These are phyloP conservation scores for Haplosporangium sp. DNA, from an alignment of 371 early-diverging fungal genomes.

Conservation along the genomic window DNA sequence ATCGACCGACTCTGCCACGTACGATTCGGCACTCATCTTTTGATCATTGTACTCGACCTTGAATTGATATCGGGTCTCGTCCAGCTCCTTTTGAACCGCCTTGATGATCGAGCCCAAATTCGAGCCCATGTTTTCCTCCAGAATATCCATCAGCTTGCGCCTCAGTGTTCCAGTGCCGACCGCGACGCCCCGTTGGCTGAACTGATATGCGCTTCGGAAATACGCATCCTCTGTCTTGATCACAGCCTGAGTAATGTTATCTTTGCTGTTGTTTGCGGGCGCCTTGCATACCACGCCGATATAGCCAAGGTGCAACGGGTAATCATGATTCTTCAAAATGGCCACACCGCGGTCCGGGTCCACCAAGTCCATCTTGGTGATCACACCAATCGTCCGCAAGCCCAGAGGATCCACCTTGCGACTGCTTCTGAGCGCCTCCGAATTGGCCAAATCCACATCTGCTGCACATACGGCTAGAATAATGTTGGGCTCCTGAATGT, in stretches of 20 bases:
- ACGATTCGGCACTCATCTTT: conserved; percentile 92
- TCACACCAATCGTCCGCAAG: conserved; percentile 96
- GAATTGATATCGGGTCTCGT: conserved; percentile 95
- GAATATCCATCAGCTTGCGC: conserved; percentile 83
- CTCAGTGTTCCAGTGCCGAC: conserved; percentile 90
- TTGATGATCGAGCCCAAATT: conserved; percentile 85
- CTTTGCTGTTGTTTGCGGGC: conserved; percentile 57
- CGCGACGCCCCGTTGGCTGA: conserved; percentile 73
- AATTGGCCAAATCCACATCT: conserved; percentile 98
- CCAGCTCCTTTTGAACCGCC: conserved; percentile 91
- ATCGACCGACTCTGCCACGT: conserved; percentile 95
- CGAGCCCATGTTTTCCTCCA: conserved; percentile 93
- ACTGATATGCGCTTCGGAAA: conserved; percentile 71
- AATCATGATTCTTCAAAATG: conserved; percentile 90
- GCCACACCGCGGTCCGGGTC: conserved; percentile 86
- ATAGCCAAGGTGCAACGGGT: conserved; percentile 96
- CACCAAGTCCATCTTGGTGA: conserved; percentile 99
- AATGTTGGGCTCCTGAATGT: conserved; percentile 94
- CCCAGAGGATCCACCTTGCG: conserved; percentile 96
- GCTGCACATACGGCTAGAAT: conserved; percentile 98
- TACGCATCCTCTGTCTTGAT: conserved; percentile 78
- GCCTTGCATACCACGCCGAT: conserved; percentile 96
- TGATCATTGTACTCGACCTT: conserved; percentile 98
- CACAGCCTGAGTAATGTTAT: conserved; percentile 71
- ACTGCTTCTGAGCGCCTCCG: conserved; percentile 95